Evolutionary conservation across 139 green algal species (phyloP).

Genomic region (Zygnema cylindricum): DNA sequence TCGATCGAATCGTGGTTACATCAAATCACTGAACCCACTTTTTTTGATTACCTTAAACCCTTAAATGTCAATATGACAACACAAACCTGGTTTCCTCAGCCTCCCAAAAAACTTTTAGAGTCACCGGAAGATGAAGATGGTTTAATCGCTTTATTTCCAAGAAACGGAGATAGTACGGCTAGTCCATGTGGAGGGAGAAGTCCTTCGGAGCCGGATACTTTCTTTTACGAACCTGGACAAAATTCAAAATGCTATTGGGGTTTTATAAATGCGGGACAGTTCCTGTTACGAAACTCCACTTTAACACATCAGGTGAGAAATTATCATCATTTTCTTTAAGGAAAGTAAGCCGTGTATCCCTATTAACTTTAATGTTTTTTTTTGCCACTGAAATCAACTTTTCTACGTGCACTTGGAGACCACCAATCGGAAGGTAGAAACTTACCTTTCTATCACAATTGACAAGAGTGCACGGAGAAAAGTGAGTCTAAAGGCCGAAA

Average conservation of each 20-base stretch:
- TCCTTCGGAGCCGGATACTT: background rate
- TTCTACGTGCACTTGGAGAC: too few relatives aligned
- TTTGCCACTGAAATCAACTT: too few relatives aligned
- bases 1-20: slow-evolving; percentile 8
- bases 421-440: too few relatives aligned
- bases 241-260: background rate
- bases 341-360: too few relatives aligned
- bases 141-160: background rate
- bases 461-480: too few relatives aligned
- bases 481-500: too few relatives aligned
- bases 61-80: background rate
- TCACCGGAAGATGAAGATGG: background rate
- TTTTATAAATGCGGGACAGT: background rate
- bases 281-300: background rate
- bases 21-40: background rate
- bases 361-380: too few relatives aligned
- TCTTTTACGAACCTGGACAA: background rate
- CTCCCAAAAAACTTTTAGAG: background rate
- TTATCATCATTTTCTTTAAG: too few relatives aligned
- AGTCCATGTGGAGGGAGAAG: background rate
- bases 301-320: background rate
- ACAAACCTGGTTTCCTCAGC: background rate
- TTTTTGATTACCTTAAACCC: background rate
- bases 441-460: too few relatives aligned
- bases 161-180: background rate